Evolutionary conservation across 257 asterid genomes (phyloP), one percentile per base, ranked within the genome.

Genomic region (Nicotiana paniculata): DNA sequence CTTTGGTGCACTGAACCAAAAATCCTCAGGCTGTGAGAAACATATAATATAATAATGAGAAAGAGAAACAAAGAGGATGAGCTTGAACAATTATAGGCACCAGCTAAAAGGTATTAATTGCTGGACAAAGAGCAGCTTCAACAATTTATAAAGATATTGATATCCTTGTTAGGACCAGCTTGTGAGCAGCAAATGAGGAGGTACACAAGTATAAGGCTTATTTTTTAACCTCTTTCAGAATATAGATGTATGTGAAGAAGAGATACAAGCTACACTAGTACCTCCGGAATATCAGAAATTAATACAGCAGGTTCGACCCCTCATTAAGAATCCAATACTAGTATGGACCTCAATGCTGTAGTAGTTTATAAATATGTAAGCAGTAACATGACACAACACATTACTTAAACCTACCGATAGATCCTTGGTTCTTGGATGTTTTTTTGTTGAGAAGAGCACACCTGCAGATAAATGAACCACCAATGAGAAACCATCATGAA

Each of bases 361-460:
- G 79, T 33, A 74, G 63, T 51, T 74, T 74, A 74, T 74, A 58
- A 48, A 74, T 72, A 51, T 70, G 35, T 51, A 12, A 1, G 57
- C 63, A 48, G 57, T 33, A 51, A 35, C 46, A 74, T 48, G 79
- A 26, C 13, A 48, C 28, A 13, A 7, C 39, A 51, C 79, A 13
- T 74, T 74, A 48, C 15, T 15, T 48, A 51, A 74, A 88, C 97
- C 77, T 82, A 96, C 99, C 91, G 92, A 91, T 68, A 93, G 87
- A 84, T 94, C 98, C 90, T 96, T 96, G 89, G 98, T 93, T 89
- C 98, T 93, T 84, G 97, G 97, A 87, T 96, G 97, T 59, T 91
- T 94, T 87, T 90, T 96, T 28, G 99, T 89, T 26, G 99, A 90
- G 86, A 94, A 96, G 79, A 96, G 97, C 83, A 90, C 93, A 86